Conservation (phyloP, 106 monocot genomes). For the Dendrobium chrysotoxum region DNA sequence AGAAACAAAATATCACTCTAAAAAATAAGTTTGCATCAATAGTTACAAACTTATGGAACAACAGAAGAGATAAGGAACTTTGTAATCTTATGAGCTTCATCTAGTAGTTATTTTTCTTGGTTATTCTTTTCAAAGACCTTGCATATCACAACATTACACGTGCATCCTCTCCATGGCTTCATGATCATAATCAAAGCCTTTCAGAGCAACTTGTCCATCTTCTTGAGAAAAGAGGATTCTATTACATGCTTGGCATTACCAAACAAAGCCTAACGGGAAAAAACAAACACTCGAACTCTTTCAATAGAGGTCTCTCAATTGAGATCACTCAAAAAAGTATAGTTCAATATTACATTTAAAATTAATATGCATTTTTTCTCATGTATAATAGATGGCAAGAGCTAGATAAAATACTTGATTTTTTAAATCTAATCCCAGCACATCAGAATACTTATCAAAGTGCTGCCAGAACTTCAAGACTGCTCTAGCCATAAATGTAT, state of each 20-base stretch:
- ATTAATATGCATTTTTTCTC: neutral
- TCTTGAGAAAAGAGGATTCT: neutral
- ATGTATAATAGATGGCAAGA: neutral
- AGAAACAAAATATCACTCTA: no score
- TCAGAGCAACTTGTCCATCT: neutral
- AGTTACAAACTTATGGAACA: no score
- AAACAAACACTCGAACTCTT: neutral
- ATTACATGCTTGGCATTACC: neutral
- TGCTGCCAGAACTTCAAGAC: slow-evolving; percentile 65
- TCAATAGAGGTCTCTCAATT: neutral
- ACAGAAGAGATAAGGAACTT: no score
- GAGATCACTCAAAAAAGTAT: neutral
- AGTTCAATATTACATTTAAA: neutral
- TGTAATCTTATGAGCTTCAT: neutral
- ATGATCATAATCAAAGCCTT: neutral
- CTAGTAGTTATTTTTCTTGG: neutral
- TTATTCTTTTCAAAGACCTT: neutral
- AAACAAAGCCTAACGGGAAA: neutral
- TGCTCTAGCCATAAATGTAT: slow-evolving; percentile 51
- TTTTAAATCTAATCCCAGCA: slow-evolving; percentile 15
- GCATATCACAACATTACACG: neutral
- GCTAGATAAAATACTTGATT: slow-evolving; percentile 22
- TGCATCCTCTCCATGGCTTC: neutral
- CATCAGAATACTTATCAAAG: slow-evolving; percentile 40
- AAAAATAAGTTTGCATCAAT: no score